Conservation (phyloP, 768 basidiomycete genomes). For the Mycena kentingensis region DNA sequence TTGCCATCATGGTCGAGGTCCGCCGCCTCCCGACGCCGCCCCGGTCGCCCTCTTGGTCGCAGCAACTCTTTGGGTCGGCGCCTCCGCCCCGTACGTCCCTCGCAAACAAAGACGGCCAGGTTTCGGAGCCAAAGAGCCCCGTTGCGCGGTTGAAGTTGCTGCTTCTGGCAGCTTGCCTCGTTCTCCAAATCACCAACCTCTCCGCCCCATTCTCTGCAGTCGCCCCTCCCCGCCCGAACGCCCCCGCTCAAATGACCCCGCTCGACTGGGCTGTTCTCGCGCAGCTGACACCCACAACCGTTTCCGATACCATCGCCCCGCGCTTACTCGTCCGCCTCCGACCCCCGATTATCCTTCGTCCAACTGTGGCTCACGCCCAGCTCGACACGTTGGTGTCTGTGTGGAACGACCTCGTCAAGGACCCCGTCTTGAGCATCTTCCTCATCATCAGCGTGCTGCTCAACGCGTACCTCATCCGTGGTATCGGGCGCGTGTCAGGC, state of each 20-base stretch:
- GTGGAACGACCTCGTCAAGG: conserved; percentile 91
- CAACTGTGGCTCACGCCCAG: background rate
- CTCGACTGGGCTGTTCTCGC: conserved; percentile 11
- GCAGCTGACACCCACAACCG: background rate
- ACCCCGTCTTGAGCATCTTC: conserved; percentile 86
- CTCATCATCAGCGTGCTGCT: conserved; percentile 84
- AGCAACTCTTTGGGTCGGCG: conserved; percentile 12
- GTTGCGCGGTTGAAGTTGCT: conserved; percentile 87
- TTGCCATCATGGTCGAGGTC: conserved; percentile 96
- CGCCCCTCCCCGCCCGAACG: background rate
- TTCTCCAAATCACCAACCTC: conserved; percentile 89
- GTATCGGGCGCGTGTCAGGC: conserved; percentile 49
- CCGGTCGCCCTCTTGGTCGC: conserved; percentile 24
- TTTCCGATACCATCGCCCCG: conserved; percentile 5
- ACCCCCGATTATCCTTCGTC: conserved; percentile 15
- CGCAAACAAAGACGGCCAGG: conserved; percentile 29
- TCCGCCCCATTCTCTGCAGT: conserved; percentile 71
- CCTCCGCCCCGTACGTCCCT: conserved; percentile 15
- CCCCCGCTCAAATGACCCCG: conserved; percentile 12
- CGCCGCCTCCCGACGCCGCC: conserved; percentile 55
- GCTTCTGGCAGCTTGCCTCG: conserved; percentile 88
- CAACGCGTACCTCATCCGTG: conserved; percentile 92
- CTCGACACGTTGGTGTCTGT: conserved; percentile 21
- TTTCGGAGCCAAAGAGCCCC: conserved; percentile 66
- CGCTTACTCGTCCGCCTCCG: conserved; percentile 30